Evolutionary conservation across 805 yeast genomes (phyloP).

Genomic region (Naumovozyma castellii): DNA sequence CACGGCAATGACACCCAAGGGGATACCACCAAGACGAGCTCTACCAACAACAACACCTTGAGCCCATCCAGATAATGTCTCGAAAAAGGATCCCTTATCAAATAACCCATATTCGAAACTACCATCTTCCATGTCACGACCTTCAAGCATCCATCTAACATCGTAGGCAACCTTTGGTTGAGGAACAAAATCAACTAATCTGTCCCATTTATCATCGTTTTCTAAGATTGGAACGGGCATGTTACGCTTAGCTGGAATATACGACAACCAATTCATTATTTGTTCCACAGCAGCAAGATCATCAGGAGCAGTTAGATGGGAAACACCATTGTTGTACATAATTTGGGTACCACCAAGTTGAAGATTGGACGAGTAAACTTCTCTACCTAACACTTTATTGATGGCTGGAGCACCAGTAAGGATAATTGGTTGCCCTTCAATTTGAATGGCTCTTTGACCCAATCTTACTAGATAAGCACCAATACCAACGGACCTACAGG

Average conservation of each 20-base stretch:
- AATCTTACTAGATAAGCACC: slow-evolving; percentile 97
- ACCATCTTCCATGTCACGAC: slow-evolving; percentile 56
- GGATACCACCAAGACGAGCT: slow-evolving; percentile 97
- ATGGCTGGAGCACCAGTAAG: slow-evolving; percentile 99
- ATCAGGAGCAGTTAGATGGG: slow-evolving; percentile 93
- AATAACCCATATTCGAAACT: slow-evolving; percentile 79
- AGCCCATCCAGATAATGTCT: slow-evolving; percentile 97
- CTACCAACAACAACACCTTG: slow-evolving; percentile 97
- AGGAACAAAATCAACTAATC: slow-evolving; percentile 79
- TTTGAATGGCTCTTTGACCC: slow-evolving; percentile 98
- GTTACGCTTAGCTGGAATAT: slow-evolving; percentile 82
- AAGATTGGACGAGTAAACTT: slow-evolving; percentile 91
- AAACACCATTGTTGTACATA: slow-evolving; percentile 97
- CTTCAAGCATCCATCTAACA: slow-evolving; percentile 90
- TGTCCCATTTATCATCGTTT: slow-evolving; percentile 82
- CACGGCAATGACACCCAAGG: slow-evolving; percentile 95
- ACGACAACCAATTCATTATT: slow-evolving; percentile 92
- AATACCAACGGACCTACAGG: slow-evolving; percentile 99
- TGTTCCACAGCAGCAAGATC: slow-evolving; percentile 94
- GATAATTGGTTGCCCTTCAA: slow-evolving; percentile 97
- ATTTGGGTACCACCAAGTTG: slow-evolving; percentile 99
- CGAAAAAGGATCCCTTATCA: slow-evolving; percentile 89
- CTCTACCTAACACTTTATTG: slow-evolving; percentile 92
- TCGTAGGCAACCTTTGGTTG: slow-evolving; percentile 66
- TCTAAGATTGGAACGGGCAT: slow-evolving; percentile 85